Evolutionary conservation across 768 basidiomycete species (phyloP).

Genomic region (Inosperma sp.): DNA sequence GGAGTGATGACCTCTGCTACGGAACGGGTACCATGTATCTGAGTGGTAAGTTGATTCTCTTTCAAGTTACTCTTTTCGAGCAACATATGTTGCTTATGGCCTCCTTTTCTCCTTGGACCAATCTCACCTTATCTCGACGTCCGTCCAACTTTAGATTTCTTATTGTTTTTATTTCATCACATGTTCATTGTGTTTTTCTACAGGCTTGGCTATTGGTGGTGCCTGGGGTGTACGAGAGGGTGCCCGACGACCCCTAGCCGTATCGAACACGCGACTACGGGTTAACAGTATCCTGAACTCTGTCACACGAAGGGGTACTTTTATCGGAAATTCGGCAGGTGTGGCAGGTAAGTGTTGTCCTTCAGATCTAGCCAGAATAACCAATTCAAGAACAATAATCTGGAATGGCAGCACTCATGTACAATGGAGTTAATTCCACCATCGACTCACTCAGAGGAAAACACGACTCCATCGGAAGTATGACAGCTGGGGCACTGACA

Average conservation of each 20-base stretch:
- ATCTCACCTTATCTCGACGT: conserved; percentile 67
- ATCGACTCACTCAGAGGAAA: conserved; percentile 86
- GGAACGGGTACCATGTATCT: conserved; percentile 99
- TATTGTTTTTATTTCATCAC: conserved; percentile 81
- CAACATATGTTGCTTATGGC: conserved; percentile 44
- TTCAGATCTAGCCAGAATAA: too few relatives aligned
- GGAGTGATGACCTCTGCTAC: conserved; percentile 99
- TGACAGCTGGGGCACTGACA: conserved; percentile 87
- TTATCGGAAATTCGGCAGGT: conserved; percentile 97
- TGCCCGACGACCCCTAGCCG: conserved; percentile 78
- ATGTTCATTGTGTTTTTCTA: conserved; percentile 58
- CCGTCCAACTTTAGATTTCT: conserved; percentile 56
- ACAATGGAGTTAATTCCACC: conserved; percentile 94
- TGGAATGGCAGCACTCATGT: conserved; percentile 72
- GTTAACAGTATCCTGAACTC: conserved; percentile 97
- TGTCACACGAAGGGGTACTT: conserved; percentile 93
- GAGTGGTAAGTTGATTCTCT: conserved; percentile 75
- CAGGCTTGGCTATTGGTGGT: conserved; percentile 94
- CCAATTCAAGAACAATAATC: conserved; percentile 34
- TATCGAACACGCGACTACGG: conserved; percentile 81
- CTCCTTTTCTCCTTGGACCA: conserved; percentile 47
- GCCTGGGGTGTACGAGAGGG: conserved; percentile 96
- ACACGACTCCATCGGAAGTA: conserved; percentile 88
- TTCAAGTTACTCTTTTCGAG: conserved; percentile 57
- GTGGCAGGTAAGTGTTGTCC: conserved; percentile 75